phyloP scores from a whole-genome alignment of 208 protist species.

The Crithidia fasciculata region DNA sequence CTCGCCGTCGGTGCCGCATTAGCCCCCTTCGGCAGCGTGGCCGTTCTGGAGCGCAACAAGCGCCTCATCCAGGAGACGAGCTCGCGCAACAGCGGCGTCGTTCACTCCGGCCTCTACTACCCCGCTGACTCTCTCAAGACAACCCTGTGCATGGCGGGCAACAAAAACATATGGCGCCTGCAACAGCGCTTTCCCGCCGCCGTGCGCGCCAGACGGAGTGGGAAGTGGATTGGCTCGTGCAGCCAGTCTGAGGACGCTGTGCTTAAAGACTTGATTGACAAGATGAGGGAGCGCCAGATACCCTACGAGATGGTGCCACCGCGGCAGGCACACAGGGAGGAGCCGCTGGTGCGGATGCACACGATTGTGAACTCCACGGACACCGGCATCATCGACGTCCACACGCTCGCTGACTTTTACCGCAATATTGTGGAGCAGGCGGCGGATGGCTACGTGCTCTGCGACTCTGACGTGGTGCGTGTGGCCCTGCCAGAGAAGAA shows the following conservation, averaged over 20 bases:
- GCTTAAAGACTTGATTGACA: slow-evolving; percentile 26
- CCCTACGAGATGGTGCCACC: slow-evolving; percentile 33
- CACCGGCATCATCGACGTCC: slow-evolving; percentile 57
- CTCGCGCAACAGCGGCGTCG: slow-evolving; percentile 53
- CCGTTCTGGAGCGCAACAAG: slow-evolving; percentile 37
- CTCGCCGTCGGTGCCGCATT: slow-evolving; percentile 51
- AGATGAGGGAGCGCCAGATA: slow-evolving; percentile 39
- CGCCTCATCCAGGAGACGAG: slow-evolving; percentile 48
- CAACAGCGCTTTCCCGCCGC: slow-evolving; percentile 24
- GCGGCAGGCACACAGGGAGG: slow-evolving; percentile 20
- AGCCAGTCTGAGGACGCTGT: slow-evolving; percentile 16
- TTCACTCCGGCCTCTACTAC: slow-evolving; percentile 66
- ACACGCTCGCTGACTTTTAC: slow-evolving; percentile 35
- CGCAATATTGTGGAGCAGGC: slow-evolving; percentile 16
- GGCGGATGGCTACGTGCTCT: slow-evolving; percentile 29
- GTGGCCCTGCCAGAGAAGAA: slow-evolving; percentile 8
- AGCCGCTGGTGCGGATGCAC: slow-evolving; percentile 44
- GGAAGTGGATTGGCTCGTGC: slow-evolving; percentile 63
- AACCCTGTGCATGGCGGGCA: slow-evolving; percentile 43
- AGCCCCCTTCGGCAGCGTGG: slow-evolving; percentile 34
- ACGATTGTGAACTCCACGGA: slow-evolving; percentile 40
- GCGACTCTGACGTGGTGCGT: slow-evolving; percentile 19
- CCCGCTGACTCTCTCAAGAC: slow-evolving; percentile 47
- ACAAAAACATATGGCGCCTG: slow-evolving; percentile 50
- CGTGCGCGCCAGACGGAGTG: slow-evolving; percentile 29